These are phyloP conservation scores for Allium cepa DNA, from an alignment of 106 monocot genomes.

Conservation along the genomic window DNA sequence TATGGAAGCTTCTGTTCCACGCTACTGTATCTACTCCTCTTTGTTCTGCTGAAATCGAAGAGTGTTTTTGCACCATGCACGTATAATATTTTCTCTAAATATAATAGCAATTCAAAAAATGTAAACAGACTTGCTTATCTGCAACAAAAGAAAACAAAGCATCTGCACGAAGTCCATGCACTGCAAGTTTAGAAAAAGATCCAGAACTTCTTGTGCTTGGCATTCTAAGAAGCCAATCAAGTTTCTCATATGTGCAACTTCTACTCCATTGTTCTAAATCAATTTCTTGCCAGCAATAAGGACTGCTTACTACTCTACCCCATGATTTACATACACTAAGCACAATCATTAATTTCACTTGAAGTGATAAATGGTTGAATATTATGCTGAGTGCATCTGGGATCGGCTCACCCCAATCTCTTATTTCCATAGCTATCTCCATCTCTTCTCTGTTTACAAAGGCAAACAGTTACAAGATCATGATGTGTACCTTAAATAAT, in stretches of 20 bases:
- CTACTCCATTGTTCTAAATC: constrained; percentile 56
- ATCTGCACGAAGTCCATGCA: constrained; percentile 41
- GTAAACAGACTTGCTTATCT: constrained; percentile 41
- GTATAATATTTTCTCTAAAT: too few species aligned
- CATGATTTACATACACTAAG: constrained; percentile 72
- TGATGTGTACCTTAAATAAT: too few species aligned
- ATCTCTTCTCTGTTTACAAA: constrained; percentile 9
- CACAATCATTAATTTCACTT: constrained; percentile 66
- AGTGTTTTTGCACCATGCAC: too few species aligned
- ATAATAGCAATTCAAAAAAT: background rate
- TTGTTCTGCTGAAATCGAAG: too few species aligned
- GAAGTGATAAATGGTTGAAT: constrained; percentile 72
- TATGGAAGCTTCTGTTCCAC: too few species aligned
- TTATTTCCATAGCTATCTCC: constrained; percentile 22
- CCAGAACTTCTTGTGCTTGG: constrained; percentile 38
- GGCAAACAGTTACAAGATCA: too few species aligned
- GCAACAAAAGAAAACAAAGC: constrained; percentile 40
- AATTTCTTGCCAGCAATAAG: constrained; percentile 68
- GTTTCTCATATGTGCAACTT: constrained; percentile 25
- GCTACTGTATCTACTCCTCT: too few species aligned
- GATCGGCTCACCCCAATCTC: constrained; percentile 75
- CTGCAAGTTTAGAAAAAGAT: constrained; percentile 27
- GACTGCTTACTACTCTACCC: constrained; percentile 39
- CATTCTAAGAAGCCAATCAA: constrained; percentile 38
- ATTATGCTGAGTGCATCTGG: constrained; percentile 86